Conservation (phyloP, 208 protist species). For the Spongospora subterranea region DNA sequence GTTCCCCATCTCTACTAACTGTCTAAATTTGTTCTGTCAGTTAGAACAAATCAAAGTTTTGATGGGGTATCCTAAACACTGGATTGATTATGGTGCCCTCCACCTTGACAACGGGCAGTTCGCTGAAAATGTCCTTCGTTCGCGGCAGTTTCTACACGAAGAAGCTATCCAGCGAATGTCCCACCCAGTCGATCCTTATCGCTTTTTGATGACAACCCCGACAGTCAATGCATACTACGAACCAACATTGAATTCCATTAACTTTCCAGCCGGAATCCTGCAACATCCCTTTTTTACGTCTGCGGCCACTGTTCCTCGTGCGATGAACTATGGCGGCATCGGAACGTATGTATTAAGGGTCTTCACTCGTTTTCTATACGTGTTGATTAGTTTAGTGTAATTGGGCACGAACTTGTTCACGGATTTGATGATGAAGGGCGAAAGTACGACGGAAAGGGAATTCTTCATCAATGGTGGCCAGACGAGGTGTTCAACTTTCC, state of each 20-base stretch:
- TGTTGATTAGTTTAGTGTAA: constrained; percentile 56
- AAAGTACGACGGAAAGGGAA: constrained; percentile 67
- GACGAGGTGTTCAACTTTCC: not conserved
- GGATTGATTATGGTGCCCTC: constrained; percentile 46
- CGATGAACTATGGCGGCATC: constrained; percentile 23
- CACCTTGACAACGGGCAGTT: not conserved
- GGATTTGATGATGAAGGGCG: constrained; percentile 73
- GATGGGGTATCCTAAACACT: constrained; percentile 58
- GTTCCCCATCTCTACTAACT: not conserved
- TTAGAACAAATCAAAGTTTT: constrained; percentile 3
- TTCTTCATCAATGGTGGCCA: constrained; percentile 58
- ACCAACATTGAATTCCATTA: constrained; percentile 68
- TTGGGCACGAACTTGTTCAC: constrained; percentile 73
- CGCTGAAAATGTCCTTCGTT: constrained; percentile 18
- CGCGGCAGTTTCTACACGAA: not conserved
- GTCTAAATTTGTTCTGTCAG: not conserved
- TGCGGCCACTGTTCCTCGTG: not conserved
- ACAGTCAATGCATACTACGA: constrained; percentile 73
- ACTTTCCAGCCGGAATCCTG: constrained; percentile 71
- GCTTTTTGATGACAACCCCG: constrained; percentile 67
- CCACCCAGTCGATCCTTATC: constrained; percentile 44
- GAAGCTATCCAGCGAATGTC: constrained; percentile 46
- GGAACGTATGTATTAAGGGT: not conserved
- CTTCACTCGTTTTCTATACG: not conserved
- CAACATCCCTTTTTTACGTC: constrained; percentile 68